Percentiles rank a stretch among this genome's conserved stretches.
These are phyloP conservation scores for Capronia coronata DNA, from an alignment of 2,329 filamentous ascomycete species.

Conservation along the genomic window DNA sequence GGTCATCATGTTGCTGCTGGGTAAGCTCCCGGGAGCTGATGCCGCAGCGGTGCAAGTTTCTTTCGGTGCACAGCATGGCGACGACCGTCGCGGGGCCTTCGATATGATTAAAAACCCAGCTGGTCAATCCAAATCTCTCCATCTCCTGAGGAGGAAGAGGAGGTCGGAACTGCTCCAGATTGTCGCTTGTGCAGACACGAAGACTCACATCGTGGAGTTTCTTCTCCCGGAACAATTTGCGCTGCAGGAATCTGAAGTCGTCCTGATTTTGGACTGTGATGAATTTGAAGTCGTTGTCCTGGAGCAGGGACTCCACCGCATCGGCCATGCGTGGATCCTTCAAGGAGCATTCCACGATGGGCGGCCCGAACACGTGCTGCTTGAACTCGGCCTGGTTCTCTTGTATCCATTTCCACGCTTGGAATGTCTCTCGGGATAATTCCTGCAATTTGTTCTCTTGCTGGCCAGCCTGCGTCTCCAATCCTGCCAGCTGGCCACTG, in stretches of 20 bases:
- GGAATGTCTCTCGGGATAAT: constrained; percentile 57
- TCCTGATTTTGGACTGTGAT: constrained; percentile 69
- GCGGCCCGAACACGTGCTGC: constrained; percentile 71
- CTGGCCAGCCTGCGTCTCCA: constrained; percentile 70
- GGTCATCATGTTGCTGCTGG: constrained; percentile 60
- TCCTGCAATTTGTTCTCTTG: constrained; percentile 60
- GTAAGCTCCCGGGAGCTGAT: constrained; percentile 58
- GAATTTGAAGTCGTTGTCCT: constrained; percentile 48
- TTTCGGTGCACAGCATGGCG: constrained; percentile 77
- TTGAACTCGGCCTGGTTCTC: constrained; percentile 63
- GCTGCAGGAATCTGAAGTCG: constrained; percentile 68
- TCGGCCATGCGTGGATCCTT: constrained; percentile 63
- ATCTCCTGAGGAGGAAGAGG: constrained; percentile 54
- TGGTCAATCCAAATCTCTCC: constrained; percentile 60
- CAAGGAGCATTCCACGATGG: constrained; percentile 71
- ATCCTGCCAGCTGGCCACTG: constrained; percentile 48
- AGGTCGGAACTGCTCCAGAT: constrained; percentile 50
- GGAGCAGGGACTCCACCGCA: constrained; percentile 54
- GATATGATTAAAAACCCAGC: constrained; percentile 71
- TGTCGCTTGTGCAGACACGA: constrained; percentile 40
- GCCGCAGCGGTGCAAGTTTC: constrained; percentile 61
- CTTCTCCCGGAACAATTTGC: constrained; percentile 57
- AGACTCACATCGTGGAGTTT: constrained; percentile 65
- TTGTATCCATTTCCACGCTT: constrained; percentile 77
- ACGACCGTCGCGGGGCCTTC: constrained; percentile 76